Evolutionary conservation across 805 yeast species (phyloP), one percentile per base, ranked within the genome.

Genomic region (Candida ipomoeae): DNA sequence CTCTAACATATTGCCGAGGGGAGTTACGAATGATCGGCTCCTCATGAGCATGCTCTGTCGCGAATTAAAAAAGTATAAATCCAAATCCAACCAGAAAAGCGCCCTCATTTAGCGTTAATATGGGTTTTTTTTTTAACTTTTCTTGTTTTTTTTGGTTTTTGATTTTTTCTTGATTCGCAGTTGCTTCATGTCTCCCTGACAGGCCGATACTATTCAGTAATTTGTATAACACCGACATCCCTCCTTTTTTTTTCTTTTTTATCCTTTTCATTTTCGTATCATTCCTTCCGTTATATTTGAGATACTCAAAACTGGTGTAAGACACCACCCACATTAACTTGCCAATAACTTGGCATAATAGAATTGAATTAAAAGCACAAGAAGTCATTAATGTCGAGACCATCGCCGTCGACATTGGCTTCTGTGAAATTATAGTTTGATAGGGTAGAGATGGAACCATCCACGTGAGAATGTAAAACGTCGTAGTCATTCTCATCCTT

Each of bases 351-450:
- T 49, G 37, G 45, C 50, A 46, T 29, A 17, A 26, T 21, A 53
- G 54, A 55, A 47, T 42, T 49, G 50, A 58, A 58, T 54, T 58
- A 65, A 50, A 65, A 58, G 41, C 67, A 62, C 57, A 67, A 66
- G 51, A 63, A 67, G 51, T 67, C 70, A 35, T 66, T 69, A 35
- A 67, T 59, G 46, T 67, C 62, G 44, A 65, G 54, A 36, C 54
- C 53, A 38, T 59, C 64, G 46, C 54, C 52, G 29, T 48, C 54
- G 21, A 52, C 52, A 33, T 49, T 51, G 15, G 51, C 42, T 20
- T 38, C 52, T 20, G 47, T 31, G 45, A 7, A 14, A 20, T 32
- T 20, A 15, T 32, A 42, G 47, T 32, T 46, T 49, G 45, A 52
- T 44, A 46, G 44, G 45, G 37, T 44, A 41, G 41, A 46, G 44